These are phyloP conservation scores for Ceratocystis albifundus DNA, from an alignment of 2,329 filamentous ascomycete species.

Conservation along the genomic window DNA sequence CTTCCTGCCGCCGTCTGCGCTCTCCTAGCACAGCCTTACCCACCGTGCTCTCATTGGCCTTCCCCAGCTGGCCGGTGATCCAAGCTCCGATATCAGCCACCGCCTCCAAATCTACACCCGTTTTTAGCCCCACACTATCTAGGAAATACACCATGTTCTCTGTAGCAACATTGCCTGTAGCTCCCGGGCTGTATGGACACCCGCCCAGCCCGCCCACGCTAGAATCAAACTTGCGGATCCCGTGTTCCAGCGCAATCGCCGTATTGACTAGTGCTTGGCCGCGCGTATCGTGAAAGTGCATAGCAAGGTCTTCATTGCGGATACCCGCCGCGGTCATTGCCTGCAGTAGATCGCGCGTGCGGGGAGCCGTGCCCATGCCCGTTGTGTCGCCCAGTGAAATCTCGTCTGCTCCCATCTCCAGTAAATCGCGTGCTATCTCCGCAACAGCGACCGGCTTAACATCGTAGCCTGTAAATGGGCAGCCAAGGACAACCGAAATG, in stretches of 20 bases:
- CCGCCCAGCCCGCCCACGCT: constrained; percentile 72
- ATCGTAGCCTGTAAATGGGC: constrained; percentile 59
- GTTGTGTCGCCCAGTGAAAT: constrained; percentile 85
- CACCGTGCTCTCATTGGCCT: constrained; percentile 53
- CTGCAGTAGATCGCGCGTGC: constrained; percentile 52
- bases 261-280: constrained; percentile 77
- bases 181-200: constrained; percentile 74
- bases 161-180: constrained; percentile 75
- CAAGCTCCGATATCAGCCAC: constrained; percentile 59
- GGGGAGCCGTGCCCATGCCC: constrained; percentile 73
- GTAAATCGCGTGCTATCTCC: constrained; percentile 54
- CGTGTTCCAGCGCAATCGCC: constrained; percentile 63
- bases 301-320: constrained; percentile 56
- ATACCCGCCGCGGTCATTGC: constrained; percentile 57
- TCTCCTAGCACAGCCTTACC: constrained; percentile 52
- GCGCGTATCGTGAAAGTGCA: constrained; percentile 86
- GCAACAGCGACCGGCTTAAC: constrained; percentile 53
- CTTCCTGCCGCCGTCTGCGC: constrained; percentile 26
- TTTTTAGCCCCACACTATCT: constrained; percentile 61
- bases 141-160: constrained; percentile 74
- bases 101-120: constrained; percentile 57
- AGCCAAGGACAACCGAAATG: constrained; percentile 70
- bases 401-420: constrained; percentile 83
- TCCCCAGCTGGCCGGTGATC: constrained; percentile 55
- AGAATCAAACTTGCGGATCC: constrained; percentile 66